Base-by-base conservation (phyloP, 345 rosid species). In the Chamaenerion angustifolium region DNA sequence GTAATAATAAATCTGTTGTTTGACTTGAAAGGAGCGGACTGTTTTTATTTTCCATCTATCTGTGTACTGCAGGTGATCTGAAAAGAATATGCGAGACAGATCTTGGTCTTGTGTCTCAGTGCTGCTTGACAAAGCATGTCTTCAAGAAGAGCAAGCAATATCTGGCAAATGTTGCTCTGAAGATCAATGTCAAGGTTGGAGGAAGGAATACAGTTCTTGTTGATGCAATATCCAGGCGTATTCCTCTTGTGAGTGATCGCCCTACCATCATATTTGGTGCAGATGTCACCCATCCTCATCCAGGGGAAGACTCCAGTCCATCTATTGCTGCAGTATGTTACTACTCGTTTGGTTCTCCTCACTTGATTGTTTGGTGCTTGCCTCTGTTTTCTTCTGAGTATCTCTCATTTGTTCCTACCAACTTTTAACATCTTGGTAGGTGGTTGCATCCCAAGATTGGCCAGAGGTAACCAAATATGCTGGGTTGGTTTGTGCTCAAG, bases 211-310 rank as follows among this genome's bases (percentile, higher is more conserved):
- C 96, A 1, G 96, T 93, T 10, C 95, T 93, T 55, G 82, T 88
- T 59, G 95, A 88, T 77, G 99, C 99, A 8, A 47, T 93, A 53
- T 82, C 95, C 5, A 71, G 95, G 69, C 71, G 94, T 3, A 93
- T 93, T 51, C 99, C 99, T 69, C 72, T 93, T 15, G 99, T 93
- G 53, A 88, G 95, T 43, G 99, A 93, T 44, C 64, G 85, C 0
- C 99, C 96, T 1, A 93, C 99, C 14, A 85, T 93, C 23, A 93
- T 93, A 51, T 93, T 93, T 73, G 99, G 99, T 19, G 99, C 99
- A 49, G 99, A 93, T 73, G 99, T 93, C n/a, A 93, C 99, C 17
- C 99, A 93, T 66, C 99, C 99, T 46, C 97, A 93, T 57, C 96
- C 96, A 14, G 99, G 99, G 43, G 99, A 93, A 59, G 99, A 93